phyloP scores from a whole-genome alignment of 1,139 yeast species.

The Candida neerlandica region DNA sequence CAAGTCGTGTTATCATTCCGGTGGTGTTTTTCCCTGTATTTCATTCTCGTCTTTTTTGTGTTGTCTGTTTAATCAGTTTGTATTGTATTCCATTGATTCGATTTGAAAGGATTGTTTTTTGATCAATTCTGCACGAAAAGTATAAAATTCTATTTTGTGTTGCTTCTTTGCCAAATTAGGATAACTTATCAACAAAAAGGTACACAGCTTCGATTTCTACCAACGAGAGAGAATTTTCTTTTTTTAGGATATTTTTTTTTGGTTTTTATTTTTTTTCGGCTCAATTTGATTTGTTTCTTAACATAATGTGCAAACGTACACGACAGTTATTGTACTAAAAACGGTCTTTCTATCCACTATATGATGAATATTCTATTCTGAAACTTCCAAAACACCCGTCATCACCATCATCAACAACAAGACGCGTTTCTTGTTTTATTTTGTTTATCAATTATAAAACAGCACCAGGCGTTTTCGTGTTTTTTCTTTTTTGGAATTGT shows the following conservation, averaged over 20 bases:
- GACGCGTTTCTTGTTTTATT: background rate
- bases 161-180: constrained; percentile 1
- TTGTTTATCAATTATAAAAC: background rate
- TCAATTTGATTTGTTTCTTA: background rate
- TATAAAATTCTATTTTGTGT: background rate
- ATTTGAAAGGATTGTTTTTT: too few species aligned
- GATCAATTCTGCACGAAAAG: background rate
- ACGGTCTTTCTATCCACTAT: background rate
- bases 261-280: too few species aligned
- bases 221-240: background rate
- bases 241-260: background rate
- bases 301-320: background rate
- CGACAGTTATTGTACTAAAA: background rate
- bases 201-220: background rate
- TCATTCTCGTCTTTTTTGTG: too few species aligned
- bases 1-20: too few species aligned
- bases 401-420: background rate
- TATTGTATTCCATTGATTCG: too few species aligned
- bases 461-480: background rate
- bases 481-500: background rate
- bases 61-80: too few species aligned
- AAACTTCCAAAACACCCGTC: background rate
- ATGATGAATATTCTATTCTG: background rate
- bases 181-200: constrained; percentile 4
- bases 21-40: too few species aligned